These are phyloP conservation scores for Nitzschia sp. DNA, from an alignment of 108 stramenopile genomes.

Conservation along the genomic window DNA sequence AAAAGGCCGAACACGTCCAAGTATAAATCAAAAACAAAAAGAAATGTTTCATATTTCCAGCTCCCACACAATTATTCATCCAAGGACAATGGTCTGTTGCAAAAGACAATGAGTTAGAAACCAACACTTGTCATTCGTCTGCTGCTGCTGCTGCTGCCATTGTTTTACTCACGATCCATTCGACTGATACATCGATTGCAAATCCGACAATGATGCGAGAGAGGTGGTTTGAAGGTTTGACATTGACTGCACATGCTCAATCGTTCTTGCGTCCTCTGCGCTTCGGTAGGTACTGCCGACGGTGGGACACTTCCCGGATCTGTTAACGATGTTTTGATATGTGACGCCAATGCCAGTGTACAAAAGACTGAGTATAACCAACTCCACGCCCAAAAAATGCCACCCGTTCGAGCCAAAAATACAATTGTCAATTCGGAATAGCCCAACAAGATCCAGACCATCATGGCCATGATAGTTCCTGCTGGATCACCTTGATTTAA, in stretches of 20 bases:
- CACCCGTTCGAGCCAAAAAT: conserved; percentile 71
- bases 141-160: not conserved
- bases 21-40: conserved; percentile 94
- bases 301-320: conserved; percentile 95
- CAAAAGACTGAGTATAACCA: conserved; percentile 70
- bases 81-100: conserved; percentile 94
- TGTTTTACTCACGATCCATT: conserved; percentile 78
- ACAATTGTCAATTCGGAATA: conserved; percentile 82
- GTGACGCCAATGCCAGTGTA: conserved; percentile 81
- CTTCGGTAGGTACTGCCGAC: conserved; percentile 81
- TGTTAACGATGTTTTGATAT: conserved; percentile 92
- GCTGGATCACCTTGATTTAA: conserved; percentile 88
- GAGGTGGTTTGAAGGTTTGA: conserved; percentile 95
- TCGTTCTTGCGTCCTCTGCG: conserved; percentile 58
- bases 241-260: conserved; percentile 92
- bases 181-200: conserved; percentile 95
- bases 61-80: conserved; percentile 99
- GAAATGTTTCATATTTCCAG: conserved; percentile 93
- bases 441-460: conserved; percentile 82
- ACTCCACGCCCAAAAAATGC: conserved; percentile 57
- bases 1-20: conserved; percentile 82
- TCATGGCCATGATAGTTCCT: conserved; percentile 84
- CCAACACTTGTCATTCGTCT: not conserved
- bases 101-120: not conserved
- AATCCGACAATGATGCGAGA: conserved; percentile 97